Evolutionary conservation across 2,329 filamentous ascomycete species (phyloP).

Genomic region (Xylariales sp.): DNA sequence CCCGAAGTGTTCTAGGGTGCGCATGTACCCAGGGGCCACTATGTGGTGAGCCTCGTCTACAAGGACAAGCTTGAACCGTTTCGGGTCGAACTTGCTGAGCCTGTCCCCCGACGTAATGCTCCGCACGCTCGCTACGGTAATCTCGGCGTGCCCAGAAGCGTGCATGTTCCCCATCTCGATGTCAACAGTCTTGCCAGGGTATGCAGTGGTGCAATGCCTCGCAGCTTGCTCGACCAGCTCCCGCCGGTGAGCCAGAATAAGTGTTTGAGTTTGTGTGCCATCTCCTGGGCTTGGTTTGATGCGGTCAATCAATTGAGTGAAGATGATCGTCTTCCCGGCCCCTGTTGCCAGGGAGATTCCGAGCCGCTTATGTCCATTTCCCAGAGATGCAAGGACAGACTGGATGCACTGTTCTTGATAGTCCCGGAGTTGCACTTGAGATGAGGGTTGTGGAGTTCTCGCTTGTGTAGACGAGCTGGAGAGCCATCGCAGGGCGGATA

Average conservation of each 20-base stretch:
- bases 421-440: constrained; percentile 60
- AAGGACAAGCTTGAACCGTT: constrained; percentile 79
- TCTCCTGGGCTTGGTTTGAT: constrained; percentile 51
- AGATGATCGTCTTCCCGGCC: constrained; percentile 91
- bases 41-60: constrained; percentile 98
- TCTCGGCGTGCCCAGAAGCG: constrained; percentile 79
- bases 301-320: constrained; percentile 87
- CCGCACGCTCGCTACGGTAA: constrained; percentile 86
- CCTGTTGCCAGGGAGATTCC: constrained; percentile 86
- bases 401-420: constrained; percentile 93
- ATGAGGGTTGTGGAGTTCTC: not conserved
- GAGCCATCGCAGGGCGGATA: not conserved
- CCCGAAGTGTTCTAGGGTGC: constrained; percentile 73
- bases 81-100: constrained; percentile 77
- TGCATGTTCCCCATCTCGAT: constrained; percentile 84
- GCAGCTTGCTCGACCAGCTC: constrained; percentile 95
- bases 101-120: constrained; percentile 76
- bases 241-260: constrained; percentile 87
- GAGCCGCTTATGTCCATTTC: constrained; percentile 70
- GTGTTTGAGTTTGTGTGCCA: constrained; percentile 71
- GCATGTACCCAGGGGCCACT: constrained; percentile 76
- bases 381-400: constrained; percentile 66
- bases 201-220: constrained; percentile 73
- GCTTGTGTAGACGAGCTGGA: not conserved
- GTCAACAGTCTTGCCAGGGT: constrained; percentile 77